Evolutionary conservation across 768 basidiomycete species (phyloP).

Genomic region (Hericium coralloides): DNA sequence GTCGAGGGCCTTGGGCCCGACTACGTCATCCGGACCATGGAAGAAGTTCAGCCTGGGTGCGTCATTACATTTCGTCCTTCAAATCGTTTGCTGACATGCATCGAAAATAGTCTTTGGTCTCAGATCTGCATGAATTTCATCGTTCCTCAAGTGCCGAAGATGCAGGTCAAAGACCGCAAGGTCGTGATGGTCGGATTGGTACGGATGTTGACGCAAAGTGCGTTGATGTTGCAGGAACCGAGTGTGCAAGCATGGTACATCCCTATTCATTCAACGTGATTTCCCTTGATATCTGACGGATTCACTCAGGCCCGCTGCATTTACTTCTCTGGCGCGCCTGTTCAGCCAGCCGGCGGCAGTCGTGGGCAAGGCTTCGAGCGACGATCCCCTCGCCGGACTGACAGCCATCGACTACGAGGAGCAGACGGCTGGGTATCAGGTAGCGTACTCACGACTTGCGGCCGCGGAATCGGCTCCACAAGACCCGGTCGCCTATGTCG

Average conservation of each 20-base stretch:
- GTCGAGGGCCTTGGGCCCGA: conserved; percentile 71
- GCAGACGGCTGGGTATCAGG: conserved; percentile 85
- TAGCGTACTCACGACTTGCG: conserved; percentile 85
- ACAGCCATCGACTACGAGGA: conserved; percentile 88
- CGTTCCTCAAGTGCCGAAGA: conserved; percentile 71
- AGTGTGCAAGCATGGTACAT: conserved; percentile 56
- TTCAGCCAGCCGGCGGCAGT: conserved; percentile 74
- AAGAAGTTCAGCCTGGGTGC: conserved; percentile 80
- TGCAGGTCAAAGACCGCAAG: conserved; percentile 79
- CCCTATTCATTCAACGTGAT: neutral
- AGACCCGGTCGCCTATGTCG: conserved; percentile 57
- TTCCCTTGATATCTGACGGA: neutral
- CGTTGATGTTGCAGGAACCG: conserved; percentile 58
- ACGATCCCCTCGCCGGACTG: conserved; percentile 48
- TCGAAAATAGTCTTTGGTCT: conserved; percentile 53
- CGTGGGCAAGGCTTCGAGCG: conserved; percentile 18
- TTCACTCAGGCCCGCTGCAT: conserved; percentile 50
- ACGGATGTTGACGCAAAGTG: conserved; percentile 67
- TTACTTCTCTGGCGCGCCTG: conserved; percentile 65
- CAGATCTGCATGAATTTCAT: conserved; percentile 73
- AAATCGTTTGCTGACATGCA: neutral
- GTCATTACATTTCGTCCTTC: conserved; percentile 13
- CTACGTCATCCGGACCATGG: conserved; percentile 65
- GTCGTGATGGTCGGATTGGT: conserved; percentile 74
- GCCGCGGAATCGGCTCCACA: conserved; percentile 53